Base-by-base conservation (phyloP, 2,329 filamentous ascomycete genomes). In the Sclerotinia subarctica region DNA sequence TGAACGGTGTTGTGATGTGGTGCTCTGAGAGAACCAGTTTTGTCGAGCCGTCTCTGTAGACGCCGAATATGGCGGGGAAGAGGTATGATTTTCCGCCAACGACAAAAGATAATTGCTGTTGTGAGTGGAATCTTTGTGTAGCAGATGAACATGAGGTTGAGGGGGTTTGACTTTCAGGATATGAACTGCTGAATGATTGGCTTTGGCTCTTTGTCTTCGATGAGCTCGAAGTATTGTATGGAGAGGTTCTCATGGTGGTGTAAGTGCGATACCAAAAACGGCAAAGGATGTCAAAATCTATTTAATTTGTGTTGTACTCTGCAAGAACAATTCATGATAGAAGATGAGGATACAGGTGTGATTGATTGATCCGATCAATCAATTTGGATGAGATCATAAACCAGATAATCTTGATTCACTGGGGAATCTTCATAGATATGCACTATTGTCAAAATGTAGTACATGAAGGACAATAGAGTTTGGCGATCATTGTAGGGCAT, bases 51-150 rank as follows among this genome's bases (percentile, higher is more conserved):
- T 62, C 35, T 38, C 5, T 35, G 24, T 67, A 67, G 15, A 67
- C 21, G 1, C 64, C 64, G 5, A 67, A 67, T n/a, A 67, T 38
- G 0, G 64, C 42, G 5, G 64, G 64, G 0, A 67, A 62, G 26
- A 67, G 56, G 29, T 62, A 51, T 26, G 29, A 1, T 4, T 26
- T 62, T 51, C 59, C 46, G 1, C n/a, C 29, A 32, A 51, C 19
- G 5, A 51, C 2, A 19, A 62, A 62, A 21, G 59, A 51, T 2
- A 49, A 21, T 13, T 51, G 46, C 11, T n/a, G 7, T 6, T 62
- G 59, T 15, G 24, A n/a, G 3, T 38, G 59, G 13, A 62, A 51
- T 51, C 7, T 62, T 2, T 62, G 46, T 26, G 8, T n/a, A 29
- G 21, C 29, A 2, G 46, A 51, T 10, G 59, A 62, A 15, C 32